phyloP scores from a whole-genome alignment of 2,329 filamentous ascomycete genomes.

The Pseudocercospora eumusae region DNA sequence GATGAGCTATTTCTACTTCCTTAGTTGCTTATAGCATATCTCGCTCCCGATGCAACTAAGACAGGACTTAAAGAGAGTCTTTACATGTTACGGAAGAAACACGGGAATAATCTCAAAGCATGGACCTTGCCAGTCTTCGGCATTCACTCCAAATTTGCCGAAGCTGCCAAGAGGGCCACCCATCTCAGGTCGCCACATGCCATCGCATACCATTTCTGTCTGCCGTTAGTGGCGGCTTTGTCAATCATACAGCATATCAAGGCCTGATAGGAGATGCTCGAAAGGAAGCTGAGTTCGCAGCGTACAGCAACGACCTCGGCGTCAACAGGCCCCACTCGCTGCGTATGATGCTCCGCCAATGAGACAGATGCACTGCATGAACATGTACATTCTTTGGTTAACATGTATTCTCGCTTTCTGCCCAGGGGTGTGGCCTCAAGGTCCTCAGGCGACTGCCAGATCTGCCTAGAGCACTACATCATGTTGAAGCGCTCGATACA shows the following conservation, averaged over 20 bases:
- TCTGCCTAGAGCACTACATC: background rate
- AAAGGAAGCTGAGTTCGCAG: background rate
- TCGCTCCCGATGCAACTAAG: no score
- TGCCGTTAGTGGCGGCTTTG: no score
- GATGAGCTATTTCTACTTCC: no score
- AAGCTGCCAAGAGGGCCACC: background rate
- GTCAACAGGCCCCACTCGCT: background rate
- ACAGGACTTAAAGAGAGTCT: no score
- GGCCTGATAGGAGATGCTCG: background rate
- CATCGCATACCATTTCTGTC: no score
- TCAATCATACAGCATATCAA: no score
- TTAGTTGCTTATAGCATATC: no score
- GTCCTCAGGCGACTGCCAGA: background rate
- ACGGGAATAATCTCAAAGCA: no score
- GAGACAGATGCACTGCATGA: background rate
- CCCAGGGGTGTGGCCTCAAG: background rate
- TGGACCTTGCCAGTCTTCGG: background rate
- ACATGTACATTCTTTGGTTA: background rate
- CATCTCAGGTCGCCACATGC: background rate
- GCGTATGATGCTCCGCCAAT: background rate
- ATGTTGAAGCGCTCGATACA: background rate
- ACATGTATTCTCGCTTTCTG: background rate
- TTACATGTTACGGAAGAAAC: no score
- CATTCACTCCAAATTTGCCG: background rate
- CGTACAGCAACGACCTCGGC: conserved; percentile 1